These are phyloP conservation scores for Berkeleyomyces basicola DNA, from an alignment of 2,329 filamentous ascomycete species.

Conservation along the genomic window DNA sequence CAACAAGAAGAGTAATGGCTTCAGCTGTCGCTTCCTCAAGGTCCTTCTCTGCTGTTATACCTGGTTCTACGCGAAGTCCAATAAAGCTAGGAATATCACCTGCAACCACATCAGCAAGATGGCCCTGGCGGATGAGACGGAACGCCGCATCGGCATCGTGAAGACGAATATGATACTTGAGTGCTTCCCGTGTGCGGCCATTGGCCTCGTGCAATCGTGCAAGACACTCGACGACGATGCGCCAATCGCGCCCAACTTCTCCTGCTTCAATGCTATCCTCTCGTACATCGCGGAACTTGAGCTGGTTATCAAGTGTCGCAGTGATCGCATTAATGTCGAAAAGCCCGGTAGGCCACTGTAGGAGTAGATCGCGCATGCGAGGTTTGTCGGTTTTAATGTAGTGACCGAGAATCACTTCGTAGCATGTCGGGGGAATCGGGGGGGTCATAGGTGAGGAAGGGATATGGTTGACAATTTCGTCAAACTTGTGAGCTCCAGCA, in stretches of 20 bases:
- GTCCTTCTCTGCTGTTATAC: slow-evolving; percentile 48
- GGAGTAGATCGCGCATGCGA: slow-evolving; percentile 61
- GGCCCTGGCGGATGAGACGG: slow-evolving; percentile 67
- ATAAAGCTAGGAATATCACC: slow-evolving; percentile 87
- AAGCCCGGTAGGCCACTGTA: slow-evolving; percentile 68
- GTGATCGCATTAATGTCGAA: slow-evolving; percentile 67
- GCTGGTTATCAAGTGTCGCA: slow-evolving; percentile 63
- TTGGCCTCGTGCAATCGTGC: slow-evolving; percentile 72
- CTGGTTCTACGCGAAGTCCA: slow-evolving; percentile 55
- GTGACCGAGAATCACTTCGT: slow-evolving; percentile 76
- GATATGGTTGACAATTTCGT: slow-evolving; percentile 76
- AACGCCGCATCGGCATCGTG: slow-evolving; percentile 87
- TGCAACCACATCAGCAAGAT: slow-evolving; percentile 73
- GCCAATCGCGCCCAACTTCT: slow-evolving; percentile 65
- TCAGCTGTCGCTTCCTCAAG: slow-evolving; percentile 68
- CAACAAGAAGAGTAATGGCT: slow-evolving; percentile 70
- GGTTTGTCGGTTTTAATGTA: slow-evolving; percentile 67
- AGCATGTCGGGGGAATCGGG: slow-evolving; percentile 63
- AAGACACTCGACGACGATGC: slow-evolving; percentile 70
- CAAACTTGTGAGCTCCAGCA: slow-evolving; percentile 67
- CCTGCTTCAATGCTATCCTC: slow-evolving; percentile 63
- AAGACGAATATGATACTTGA: slow-evolving; percentile 75
- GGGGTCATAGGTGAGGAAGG: slow-evolving; percentile 63
- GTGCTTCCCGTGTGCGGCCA: slow-evolving; percentile 65
- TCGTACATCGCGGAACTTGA: slow-evolving; percentile 57